These are phyloP conservation scores for Xerocomellus chrysenteron DNA, from an alignment of 768 basidiomycete genomes.

Conservation along the genomic window DNA sequence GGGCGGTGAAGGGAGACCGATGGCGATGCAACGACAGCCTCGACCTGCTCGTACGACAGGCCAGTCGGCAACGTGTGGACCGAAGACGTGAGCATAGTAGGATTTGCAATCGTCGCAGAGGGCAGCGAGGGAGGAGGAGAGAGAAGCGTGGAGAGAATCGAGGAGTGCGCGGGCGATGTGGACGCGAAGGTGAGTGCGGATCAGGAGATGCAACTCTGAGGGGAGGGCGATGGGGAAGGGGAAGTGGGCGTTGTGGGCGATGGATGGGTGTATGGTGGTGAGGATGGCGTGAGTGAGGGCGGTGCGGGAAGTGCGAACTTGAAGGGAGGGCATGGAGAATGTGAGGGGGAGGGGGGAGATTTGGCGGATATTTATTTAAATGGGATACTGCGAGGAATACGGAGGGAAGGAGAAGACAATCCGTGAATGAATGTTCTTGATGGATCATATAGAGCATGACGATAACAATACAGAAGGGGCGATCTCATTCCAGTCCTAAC, in stretches of 20 bases:
- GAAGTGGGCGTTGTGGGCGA: constrained; percentile 31
- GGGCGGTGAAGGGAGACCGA: constrained; percentile 14
- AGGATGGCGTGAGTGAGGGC: constrained; percentile 54
- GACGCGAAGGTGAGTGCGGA: constrained; percentile 49
- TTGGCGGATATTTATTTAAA: constrained; percentile 22
- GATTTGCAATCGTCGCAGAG: constrained; percentile 51
- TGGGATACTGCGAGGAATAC: constrained; percentile 20
- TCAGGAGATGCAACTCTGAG: constrained; percentile 50
- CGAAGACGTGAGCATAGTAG: constrained; percentile 55
- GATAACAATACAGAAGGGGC: constrained; percentile 15
- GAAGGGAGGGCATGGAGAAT: constrained; percentile 15
- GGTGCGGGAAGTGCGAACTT: constrained; percentile 42
- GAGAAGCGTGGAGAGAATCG: constrained; percentile 41
- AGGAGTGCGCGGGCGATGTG: constrained; percentile 43
- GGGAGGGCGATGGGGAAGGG: constrained; percentile 38
- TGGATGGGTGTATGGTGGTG: constrained; percentile 45
- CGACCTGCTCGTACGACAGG: constrained; percentile 45
- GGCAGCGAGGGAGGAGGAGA: constrained; percentile 27
- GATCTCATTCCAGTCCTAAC: constrained; percentile 4
- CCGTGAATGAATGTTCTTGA: background rate
- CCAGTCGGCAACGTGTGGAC: constrained; percentile 53
- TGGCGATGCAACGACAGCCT: constrained; percentile 45
- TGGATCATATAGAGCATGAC: constrained; percentile 1
- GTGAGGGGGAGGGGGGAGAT: background rate
- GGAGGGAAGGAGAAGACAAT: constrained; percentile 22